Evolutionary conservation across 2,329 filamentous ascomycete species (phyloP).

Genomic region (Cladosporium sphaerospermum): DNA sequence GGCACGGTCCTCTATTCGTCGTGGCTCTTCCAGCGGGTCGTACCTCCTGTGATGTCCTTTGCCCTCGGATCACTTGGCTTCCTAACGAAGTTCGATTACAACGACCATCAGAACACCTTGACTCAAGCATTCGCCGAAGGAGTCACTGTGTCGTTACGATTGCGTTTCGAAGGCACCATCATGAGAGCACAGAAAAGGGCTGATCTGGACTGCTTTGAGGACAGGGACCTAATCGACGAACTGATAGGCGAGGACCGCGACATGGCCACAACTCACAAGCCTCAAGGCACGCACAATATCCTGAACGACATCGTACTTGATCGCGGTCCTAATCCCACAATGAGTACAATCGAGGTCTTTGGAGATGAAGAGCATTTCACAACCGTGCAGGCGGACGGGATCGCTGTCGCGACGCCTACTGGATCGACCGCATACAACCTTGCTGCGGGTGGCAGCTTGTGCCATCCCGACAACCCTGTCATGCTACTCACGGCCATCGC

Average conservation of each 20-base stretch:
- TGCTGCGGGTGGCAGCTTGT: constrained; percentile 88
- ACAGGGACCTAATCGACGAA: constrained; percentile 77
- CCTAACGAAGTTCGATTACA: constrained; percentile 92
- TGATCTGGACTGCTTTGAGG: constrained; percentile 26
- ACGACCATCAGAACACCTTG: constrained; percentile 63
- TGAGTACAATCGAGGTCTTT: constrained; percentile 88
- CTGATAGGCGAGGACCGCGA: constrained; percentile 80
- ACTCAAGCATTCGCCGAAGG: constrained; percentile 70
- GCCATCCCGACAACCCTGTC: constrained; percentile 92
- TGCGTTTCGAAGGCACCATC: constrained; percentile 88
- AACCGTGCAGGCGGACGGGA: constrained; percentile 83
- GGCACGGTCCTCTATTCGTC: constrained; percentile 96
- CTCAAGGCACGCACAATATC: constrained; percentile 80
- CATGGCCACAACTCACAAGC: constrained; percentile 76
- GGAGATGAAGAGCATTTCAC: constrained; percentile 95
- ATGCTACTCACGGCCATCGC: constrained; percentile 93
- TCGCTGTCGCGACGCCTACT: constrained; percentile 90
- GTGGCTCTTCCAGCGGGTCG: constrained; percentile 93
- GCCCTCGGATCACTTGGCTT: constrained; percentile 88
- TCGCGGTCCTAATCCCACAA: constrained; percentile 85
- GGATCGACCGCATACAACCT: constrained; percentile 95
- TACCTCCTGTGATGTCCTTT: constrained; percentile 89
- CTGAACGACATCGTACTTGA: constrained; percentile 97
- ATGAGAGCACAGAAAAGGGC: constrained; percentile 66
- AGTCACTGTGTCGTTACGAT: constrained; percentile 76